A percentile compares a stretch with the other conserved stretches of the same genome.
Evolutionary conservation across 345 rosid species (phyloP).

Genomic region (Populus tremula): DNA sequence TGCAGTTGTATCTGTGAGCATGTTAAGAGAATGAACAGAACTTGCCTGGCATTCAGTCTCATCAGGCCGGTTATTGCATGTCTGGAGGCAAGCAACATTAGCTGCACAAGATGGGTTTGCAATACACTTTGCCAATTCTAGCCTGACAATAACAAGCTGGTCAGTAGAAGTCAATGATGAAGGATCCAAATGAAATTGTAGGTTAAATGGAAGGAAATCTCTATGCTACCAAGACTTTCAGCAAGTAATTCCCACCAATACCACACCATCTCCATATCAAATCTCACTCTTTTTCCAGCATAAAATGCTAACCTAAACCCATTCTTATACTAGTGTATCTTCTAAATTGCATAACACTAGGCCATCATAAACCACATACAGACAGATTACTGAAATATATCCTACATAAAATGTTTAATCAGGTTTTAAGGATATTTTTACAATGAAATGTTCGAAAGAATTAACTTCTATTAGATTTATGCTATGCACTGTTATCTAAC

Average conservation of each 20-base stretch:
- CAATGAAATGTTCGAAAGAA: not conserved
- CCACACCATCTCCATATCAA: not conserved
- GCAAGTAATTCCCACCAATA: not conserved
- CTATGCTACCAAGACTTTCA: not conserved
- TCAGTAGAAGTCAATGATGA: conserved; percentile 7
- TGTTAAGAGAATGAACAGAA: conserved; percentile 3
- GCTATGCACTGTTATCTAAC: not conserved
- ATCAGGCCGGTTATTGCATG: conserved; percentile 92
- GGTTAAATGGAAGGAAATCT: not conserved
- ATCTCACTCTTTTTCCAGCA: too few species aligned
- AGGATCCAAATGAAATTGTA: not conserved
- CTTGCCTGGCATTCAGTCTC: conserved; percentile 94
- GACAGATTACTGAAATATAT: too few species aligned
- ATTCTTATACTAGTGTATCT: not conserved
- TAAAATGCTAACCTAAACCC: not conserved
- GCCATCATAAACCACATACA: not conserved
- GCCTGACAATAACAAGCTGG: conserved; percentile 40
- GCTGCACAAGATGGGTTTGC: conserved; percentile 93
- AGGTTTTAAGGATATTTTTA: not conserved
- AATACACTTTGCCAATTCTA: conserved; percentile 91
- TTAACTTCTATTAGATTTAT: not conserved
- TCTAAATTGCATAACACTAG: not conserved
- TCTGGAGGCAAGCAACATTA: conserved; percentile 87
- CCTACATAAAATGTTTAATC: not conserved
- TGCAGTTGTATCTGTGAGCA: not conserved